Evolutionary conservation across 441 rosid species (phyloP).

Genomic region (Monsonia emarginata): DNA sequence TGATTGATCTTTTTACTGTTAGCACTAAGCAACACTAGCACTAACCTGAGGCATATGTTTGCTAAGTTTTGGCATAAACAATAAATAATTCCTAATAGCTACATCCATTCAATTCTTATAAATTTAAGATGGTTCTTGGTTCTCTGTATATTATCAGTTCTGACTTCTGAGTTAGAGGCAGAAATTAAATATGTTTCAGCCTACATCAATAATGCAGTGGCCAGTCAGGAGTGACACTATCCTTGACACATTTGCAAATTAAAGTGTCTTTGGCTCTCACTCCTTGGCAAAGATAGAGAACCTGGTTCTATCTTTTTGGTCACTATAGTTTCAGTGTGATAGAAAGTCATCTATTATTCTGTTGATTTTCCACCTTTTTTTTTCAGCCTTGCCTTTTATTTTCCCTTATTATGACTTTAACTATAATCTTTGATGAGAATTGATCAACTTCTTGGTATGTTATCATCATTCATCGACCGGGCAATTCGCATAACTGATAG

Average conservation of each 20-base stretch:
- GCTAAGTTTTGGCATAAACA: not conserved
- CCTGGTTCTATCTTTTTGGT: slow-evolving; percentile 26
- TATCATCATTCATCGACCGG: too few relatives aligned
- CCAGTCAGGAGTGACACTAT: slow-evolving; percentile 15
- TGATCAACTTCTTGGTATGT: not conserved
- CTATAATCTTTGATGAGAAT: not conserved
- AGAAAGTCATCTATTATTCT: slow-evolving; percentile 22
- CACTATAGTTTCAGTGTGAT: not conserved
- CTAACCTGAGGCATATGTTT: not conserved
- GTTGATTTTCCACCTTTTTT: too few relatives aligned
- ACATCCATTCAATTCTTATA: not conserved
- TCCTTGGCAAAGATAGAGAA: slow-evolving; percentile 22
- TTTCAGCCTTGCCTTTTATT: too few relatives aligned
- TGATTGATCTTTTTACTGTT: not conserved
- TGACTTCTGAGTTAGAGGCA: slow-evolving; percentile 1
- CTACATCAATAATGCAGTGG: slow-evolving; percentile 4
- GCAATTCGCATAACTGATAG: too few relatives aligned
- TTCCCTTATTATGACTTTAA: too few relatives aligned
- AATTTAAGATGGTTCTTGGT: not conserved
- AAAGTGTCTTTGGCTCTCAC: slow-evolving; percentile 22
- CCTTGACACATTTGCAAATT: slow-evolving; percentile 12
- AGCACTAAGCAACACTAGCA: not conserved
- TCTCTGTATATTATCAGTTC: slow-evolving; percentile 1
- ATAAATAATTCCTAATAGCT: not conserved
- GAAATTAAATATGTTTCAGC: slow-evolving; percentile 14